Evolutionary conservation across 176 grass and related monocot genomes (phyloP).

Genomic region (Rhynchospora tenuis): DNA sequence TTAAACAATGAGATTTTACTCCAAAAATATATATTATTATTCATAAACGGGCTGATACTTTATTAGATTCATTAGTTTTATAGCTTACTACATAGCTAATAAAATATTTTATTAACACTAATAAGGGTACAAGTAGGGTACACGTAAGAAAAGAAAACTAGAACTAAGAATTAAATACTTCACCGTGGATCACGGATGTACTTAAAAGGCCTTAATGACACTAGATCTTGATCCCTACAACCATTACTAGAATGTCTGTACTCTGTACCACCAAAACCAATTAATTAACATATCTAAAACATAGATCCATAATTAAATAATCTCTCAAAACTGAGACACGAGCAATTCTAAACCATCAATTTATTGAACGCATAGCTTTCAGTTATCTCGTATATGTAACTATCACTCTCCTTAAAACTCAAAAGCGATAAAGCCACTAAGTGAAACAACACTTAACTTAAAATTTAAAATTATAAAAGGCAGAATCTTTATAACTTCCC

Average conservation of each 20-base stretch:
- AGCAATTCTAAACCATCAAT: not conserved
- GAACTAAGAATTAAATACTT: constrained; percentile 1
- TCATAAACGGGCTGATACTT: not conserved
- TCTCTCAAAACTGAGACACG: not conserved
- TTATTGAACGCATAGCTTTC: not conserved
- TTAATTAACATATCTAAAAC: constrained; percentile 3
- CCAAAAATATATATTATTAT: not conserved
- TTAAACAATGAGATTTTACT: not conserved
- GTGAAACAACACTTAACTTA: not conserved
- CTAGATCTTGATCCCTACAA: not conserved
- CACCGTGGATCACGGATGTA: not conserved
- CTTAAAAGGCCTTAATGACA: not conserved
- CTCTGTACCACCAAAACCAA: not conserved
- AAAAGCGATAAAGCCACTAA: not conserved
- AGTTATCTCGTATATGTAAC: not conserved
- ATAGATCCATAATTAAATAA: not conserved
- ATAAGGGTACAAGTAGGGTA: not conserved
- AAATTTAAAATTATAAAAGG: not conserved
- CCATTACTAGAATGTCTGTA: not conserved
- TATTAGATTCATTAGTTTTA: not conserved
- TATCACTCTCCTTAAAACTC: not conserved
- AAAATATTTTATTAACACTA: not conserved
- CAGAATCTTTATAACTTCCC: not conserved
- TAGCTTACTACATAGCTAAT: too few relatives aligned
- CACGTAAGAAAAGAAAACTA: not conserved